Percentiles rank a stretch among this genome's conserved stretches.
phyloP scores from a whole-genome alignment of 140 eudicot species.

The Cichorium intybus region DNA sequence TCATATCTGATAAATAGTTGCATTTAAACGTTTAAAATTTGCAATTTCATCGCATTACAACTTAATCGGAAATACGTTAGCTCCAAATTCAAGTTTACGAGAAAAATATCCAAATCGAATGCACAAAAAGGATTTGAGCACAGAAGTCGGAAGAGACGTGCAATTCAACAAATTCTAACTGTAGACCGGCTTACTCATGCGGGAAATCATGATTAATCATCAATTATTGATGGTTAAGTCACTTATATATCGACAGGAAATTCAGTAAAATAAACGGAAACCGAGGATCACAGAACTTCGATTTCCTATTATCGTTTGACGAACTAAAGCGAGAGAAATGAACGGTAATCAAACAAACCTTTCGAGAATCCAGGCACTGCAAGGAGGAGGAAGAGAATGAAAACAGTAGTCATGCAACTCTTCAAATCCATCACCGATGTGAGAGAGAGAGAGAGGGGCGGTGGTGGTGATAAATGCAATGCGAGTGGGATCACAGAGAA shows the following conservation, averaged over 20 bases:
- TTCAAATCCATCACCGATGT: conserved; percentile 35
- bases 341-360: conserved; percentile 23
- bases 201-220: not conserved
- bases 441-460: not conserved
- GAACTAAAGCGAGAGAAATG: not conserved
- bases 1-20: not conserved
- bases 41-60: not conserved
- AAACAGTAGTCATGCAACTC: conserved; percentile 8
- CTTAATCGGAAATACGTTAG: not conserved
- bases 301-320: not conserved
- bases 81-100: not conserved
- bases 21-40: not conserved
- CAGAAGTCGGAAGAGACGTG: not conserved
- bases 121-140: not conserved
- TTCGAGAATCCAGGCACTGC: conserved; percentile 24
- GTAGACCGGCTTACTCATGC: not conserved
- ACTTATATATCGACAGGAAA: not conserved
- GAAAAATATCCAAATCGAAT: not conserved
- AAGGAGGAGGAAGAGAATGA: conserved; percentile 31
- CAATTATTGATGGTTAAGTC: not conserved
- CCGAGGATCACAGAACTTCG: not conserved
- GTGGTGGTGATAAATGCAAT: not conserved
- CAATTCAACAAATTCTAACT: not conserved
- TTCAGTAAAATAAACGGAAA: not conserved
- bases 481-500: conserved; percentile 7